phyloP scores from a whole-genome alignment of 495 filamentous ascomycete species.

The Cercophora samala region DNA sequence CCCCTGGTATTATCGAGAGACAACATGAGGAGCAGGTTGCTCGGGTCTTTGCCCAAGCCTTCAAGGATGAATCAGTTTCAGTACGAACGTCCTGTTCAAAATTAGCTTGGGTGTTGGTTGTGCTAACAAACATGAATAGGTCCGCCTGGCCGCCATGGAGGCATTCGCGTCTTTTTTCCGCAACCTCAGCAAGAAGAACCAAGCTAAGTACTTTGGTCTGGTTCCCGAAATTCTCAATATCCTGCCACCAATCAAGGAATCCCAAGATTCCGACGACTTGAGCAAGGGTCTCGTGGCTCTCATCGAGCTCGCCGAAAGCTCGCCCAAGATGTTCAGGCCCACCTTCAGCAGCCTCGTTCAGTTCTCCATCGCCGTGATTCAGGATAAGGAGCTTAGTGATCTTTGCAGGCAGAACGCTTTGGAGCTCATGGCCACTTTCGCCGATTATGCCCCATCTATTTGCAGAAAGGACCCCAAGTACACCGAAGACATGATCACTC shows the following conservation, averaged over 20 bases:
- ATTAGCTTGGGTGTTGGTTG: conserved; percentile 11
- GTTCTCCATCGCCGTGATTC: conserved; percentile 87
- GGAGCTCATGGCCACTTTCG: conserved; percentile 97
- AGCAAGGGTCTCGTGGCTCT: conserved; percentile 83
- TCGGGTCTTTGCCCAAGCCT: conserved; percentile 80
- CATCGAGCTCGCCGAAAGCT: conserved; percentile 88
- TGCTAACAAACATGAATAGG: conserved; percentile 42
- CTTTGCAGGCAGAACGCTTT: conserved; percentile 89
- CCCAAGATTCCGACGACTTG: conserved; percentile 81
- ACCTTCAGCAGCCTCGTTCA: conserved; percentile 86
- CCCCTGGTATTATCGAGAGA: conserved; percentile 93
- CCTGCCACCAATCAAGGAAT: conserved; percentile 85
- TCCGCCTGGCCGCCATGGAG: conserved; percentile 90
- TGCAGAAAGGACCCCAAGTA: conserved; percentile 90
- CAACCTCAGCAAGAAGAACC: conserved; percentile 78
- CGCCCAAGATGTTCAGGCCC: conserved; percentile 93
- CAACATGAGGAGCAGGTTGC: conserved; percentile 86
- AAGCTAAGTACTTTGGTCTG: conserved; percentile 79
- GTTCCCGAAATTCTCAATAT: conserved; percentile 89
- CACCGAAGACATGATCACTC: conserved; percentile 94
- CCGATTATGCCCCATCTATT: conserved; percentile 88
- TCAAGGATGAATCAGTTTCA: conserved; percentile 78
- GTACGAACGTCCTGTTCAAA: conserved; percentile 49
- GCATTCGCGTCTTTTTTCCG: conserved; percentile 95
- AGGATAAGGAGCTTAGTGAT: conserved; percentile 91